Evolutionary conservation across 1,139 yeast species (phyloP).

Genomic region (Magnusiomyces tetraspermus): DNA sequence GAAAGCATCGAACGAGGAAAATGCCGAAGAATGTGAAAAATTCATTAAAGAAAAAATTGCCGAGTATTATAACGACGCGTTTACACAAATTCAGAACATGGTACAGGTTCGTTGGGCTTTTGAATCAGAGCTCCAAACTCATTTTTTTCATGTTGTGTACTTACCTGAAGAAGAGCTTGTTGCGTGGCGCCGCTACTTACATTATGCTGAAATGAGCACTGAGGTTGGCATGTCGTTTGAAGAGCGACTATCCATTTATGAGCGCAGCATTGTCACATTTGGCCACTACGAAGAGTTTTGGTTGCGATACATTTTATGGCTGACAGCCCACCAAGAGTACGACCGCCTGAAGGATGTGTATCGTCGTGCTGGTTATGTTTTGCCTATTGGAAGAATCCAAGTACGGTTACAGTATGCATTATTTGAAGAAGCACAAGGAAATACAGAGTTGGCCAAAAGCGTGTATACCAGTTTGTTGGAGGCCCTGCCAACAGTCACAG

Average conservation of each 20-base stretch:
- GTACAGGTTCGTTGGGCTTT: conserved; percentile 47
- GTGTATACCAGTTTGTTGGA: conserved; percentile 25
- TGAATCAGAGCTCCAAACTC: conserved; percentile 49
- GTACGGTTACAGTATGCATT: conserved; percentile 29
- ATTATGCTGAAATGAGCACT: conserved; percentile 39
- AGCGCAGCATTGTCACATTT: conserved; percentile 40
- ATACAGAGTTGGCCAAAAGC: conserved; percentile 24
- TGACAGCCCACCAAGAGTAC: conserved; percentile 19
- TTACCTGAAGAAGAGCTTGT: conserved; percentile 41
- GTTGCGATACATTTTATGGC: conserved; percentile 49
- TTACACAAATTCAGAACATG: conserved; percentile 42
- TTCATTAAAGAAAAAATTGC: conserved; percentile 1
- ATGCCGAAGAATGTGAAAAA: conserved; percentile 1
- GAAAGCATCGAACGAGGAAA: conserved; percentile 18
- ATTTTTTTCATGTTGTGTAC: conserved; percentile 41
- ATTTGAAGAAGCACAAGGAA: conserved; percentile 26
- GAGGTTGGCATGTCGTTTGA: background rate
- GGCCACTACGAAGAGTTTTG: conserved; percentile 50
- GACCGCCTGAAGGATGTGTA: conserved; percentile 23
- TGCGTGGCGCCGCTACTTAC: conserved; percentile 54
- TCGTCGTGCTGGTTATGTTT: conserved; percentile 26
- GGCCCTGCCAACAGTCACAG: conserved; percentile 27
- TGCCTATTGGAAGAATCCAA: conserved; percentile 30
- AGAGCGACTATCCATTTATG: conserved; percentile 36
- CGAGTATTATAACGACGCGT: conserved; percentile 4